Evolutionary conservation across 192 early-diverging fungal genomes (phyloP).

Genomic region (Tieghemiomyces parasiticus): DNA sequence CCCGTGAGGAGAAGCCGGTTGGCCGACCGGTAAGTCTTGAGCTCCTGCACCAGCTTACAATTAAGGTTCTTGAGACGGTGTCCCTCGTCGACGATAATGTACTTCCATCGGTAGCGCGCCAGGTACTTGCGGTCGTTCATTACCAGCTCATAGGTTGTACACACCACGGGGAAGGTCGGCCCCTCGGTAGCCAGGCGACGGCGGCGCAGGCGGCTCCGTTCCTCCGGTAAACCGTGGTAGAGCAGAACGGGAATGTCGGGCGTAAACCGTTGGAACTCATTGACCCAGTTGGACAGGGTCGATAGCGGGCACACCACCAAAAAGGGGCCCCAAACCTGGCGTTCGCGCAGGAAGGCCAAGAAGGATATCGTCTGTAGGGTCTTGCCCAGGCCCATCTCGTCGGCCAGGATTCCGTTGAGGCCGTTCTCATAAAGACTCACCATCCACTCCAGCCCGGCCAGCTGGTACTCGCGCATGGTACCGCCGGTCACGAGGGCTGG

Average conservation of each 20-base stretch:
- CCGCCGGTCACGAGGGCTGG: slow-evolving; percentile 73
- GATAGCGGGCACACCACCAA: slow-evolving; percentile 81
- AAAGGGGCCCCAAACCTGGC: slow-evolving; percentile 72
- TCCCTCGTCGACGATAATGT: slow-evolving; percentile 89
- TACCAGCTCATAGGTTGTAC: slow-evolving; percentile 83
- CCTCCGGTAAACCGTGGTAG: slow-evolving; percentile 69
- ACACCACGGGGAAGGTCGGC: slow-evolving; percentile 58
- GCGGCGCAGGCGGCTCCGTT: slow-evolving; percentile 52
- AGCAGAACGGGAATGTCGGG: slow-evolving; percentile 61
- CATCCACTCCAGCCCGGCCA: slow-evolving; percentile 92
- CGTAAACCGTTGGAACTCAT: slow-evolving; percentile 78
- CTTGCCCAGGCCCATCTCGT: slow-evolving; percentile 93
- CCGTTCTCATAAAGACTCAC: slow-evolving; percentile 91
- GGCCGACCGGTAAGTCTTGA: slow-evolving; percentile 70
- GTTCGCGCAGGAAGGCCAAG: slow-evolving; percentile 62
- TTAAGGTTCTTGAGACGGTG: slow-evolving; percentile 96
- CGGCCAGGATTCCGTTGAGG: slow-evolving; percentile 88
- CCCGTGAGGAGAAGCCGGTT: slow-evolving; percentile 84
- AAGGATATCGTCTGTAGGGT: slow-evolving; percentile 92
- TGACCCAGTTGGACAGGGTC: slow-evolving; percentile 84
- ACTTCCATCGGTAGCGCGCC: slow-evolving; percentile 62
- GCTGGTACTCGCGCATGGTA: slow-evolving; percentile 81
- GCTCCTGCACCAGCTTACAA: slow-evolving; percentile 72
- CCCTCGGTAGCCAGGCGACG: slow-evolving; percentile 45
- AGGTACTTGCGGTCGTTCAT: slow-evolving; percentile 70